These are phyloP conservation scores for Rhododendron simsii DNA, from an alignment of 148 eudicot genomes.

Conservation along the genomic window DNA sequence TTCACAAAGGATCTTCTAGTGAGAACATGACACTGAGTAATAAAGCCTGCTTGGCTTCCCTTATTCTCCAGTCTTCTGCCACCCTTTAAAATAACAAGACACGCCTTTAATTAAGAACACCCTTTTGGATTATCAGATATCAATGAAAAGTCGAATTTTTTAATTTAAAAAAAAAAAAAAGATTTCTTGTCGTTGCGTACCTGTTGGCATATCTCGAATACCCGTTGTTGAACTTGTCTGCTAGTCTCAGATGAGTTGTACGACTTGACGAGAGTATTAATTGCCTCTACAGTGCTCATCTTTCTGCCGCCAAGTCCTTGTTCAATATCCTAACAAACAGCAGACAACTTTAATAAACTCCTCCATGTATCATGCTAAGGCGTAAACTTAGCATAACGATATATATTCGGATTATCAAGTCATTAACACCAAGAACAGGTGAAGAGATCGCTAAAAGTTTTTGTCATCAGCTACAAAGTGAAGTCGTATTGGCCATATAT, in stretches of 20 bases:
- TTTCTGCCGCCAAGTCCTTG: neutral
- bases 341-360: neutral
- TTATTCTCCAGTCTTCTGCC: conserved; percentile 13
- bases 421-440: no score
- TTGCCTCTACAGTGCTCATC: conserved; percentile 15
- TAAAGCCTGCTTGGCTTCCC: conserved; percentile 27
- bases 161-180: no score
- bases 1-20: conserved; percentile 49
- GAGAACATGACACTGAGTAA: conserved; percentile 35
- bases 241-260: conserved; percentile 21
- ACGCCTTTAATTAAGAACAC: conserved; percentile 7
- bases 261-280: conserved; percentile 18
- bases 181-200: neutral
- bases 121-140: neutral
- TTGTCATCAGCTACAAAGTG: neutral
- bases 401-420: no score
- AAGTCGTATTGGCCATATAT: no score
- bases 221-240: conserved; percentile 7
- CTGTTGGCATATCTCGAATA: conserved; percentile 21
- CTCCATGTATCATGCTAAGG: neutral
- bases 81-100: conserved; percentile 44
- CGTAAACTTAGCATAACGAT: no score
- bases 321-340: conserved; percentile 16
- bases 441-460: no score
- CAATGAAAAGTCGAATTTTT: neutral